A percentile compares a stretch with the other conserved stretches of the same genome.
Conservation (phyloP, 2,329 filamentous ascomycete genomes). For the Dothideomycetes sp. region DNA sequence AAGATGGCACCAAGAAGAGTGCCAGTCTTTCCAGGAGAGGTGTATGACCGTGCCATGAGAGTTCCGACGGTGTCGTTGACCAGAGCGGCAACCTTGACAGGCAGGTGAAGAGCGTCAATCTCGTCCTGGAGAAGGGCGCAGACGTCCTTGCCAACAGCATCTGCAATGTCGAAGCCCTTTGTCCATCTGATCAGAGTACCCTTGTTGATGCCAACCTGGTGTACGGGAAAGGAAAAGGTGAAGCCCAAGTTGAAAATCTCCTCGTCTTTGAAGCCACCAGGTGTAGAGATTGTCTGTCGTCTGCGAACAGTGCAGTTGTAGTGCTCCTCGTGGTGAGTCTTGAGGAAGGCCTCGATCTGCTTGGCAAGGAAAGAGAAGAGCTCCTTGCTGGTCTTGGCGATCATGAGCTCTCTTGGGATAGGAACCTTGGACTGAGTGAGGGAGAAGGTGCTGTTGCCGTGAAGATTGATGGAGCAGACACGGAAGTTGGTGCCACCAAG, state of each 20-base stretch:
- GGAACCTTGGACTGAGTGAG: constrained; percentile 86
- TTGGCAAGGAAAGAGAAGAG: constrained; percentile 88
- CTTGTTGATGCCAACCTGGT: constrained; percentile 91
- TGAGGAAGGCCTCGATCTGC: constrained; percentile 82
- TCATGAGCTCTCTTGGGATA: constrained; percentile 84
- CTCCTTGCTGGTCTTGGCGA: constrained; percentile 71
- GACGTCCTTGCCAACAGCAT: constrained; percentile 88
- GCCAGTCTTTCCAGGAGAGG: constrained; percentile 73
- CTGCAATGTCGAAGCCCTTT: constrained; percentile 95
- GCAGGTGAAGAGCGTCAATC: constrained; percentile 75
- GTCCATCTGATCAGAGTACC: constrained; percentile 94
- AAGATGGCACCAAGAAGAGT: constrained; percentile 95
- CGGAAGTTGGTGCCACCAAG: constrained; percentile 98
- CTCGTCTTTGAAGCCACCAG: constrained; percentile 54
- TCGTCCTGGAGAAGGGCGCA: constrained; percentile 81
- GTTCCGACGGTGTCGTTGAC: constrained; percentile 98
- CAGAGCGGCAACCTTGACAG: constrained; percentile 87
- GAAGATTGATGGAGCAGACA: constrained; percentile 87
- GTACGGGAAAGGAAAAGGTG: constrained; percentile 94
- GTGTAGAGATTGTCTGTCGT: constrained; percentile 48
- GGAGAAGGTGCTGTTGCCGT: constrained; percentile 91
- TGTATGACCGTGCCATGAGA: constrained; percentile 94
- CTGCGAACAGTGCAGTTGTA: constrained; percentile 56
- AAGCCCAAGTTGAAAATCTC: constrained; percentile 91
- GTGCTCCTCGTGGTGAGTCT: constrained; percentile 77